Percentiles rank a stretch among this genome's conserved stretches.
Evolutionary conservation across 768 basidiomycete genomes (phyloP).

Genomic region (Amanita molliuscula): DNA sequence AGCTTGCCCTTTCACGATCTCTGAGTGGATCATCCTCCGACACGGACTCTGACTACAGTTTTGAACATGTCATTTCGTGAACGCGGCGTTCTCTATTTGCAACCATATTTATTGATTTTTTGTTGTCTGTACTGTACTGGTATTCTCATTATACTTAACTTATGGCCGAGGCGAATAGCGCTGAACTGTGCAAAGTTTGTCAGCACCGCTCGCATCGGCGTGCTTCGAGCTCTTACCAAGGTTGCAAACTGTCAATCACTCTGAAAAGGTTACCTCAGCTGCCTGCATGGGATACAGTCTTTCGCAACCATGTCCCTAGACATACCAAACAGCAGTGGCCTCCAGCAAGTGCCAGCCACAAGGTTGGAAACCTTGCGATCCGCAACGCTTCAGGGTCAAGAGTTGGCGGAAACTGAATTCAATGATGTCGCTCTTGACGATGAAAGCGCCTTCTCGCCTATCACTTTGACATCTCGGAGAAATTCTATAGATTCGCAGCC

Average conservation of each 20-base stretch:
- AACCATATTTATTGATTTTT: background rate
- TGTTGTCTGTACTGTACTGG: background rate
- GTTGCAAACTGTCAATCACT: background rate
- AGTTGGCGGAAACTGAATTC: constrained; percentile 50
- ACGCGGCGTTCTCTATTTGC: too few relatives aligned
- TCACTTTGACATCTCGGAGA: constrained; percentile 20
- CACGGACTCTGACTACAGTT: constrained; percentile 24
- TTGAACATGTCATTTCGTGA: constrained; percentile 8
- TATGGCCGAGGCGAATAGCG: too few relatives aligned
- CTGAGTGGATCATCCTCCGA: constrained; percentile 21
- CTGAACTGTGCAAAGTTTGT: background rate
- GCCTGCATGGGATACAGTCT: background rate
- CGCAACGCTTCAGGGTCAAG: constrained; percentile 6
- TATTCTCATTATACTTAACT: background rate
- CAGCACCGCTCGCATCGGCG: background rate
- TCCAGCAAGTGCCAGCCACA: background rate
- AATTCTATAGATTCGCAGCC: background rate
- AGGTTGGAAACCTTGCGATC: constrained; percentile 41
- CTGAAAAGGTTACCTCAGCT: background rate
- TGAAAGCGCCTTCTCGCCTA: constrained; percentile 26
- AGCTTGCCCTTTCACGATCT: constrained; percentile 7
- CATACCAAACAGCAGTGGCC: background rate
- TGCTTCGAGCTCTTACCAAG: background rate
- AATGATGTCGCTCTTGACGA: constrained; percentile 55
- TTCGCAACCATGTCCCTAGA: background rate